Base-by-base conservation (phyloP, 2,329 filamentous ascomycete species). In the Boeremia exigua region DNA sequence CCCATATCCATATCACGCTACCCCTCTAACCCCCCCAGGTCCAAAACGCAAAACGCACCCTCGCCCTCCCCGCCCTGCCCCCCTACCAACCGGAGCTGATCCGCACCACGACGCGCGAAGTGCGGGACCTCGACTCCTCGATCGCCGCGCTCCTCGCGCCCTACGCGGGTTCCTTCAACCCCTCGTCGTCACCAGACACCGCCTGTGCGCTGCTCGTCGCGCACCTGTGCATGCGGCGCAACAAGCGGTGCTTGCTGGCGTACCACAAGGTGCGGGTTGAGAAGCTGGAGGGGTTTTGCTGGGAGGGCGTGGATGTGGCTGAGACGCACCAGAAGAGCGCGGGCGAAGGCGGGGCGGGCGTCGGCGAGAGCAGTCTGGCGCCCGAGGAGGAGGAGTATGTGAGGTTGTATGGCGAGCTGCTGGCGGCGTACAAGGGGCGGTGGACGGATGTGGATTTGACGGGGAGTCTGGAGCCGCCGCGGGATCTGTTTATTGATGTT, bases 391-490 rank as follows among this genome's bases (percentile, higher is more conserved):
- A 97, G 75, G 95, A 98, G 67, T 99, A 97, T 71, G 90, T 96
- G 54, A 84, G 94, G 57, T 89, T 93, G 70, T 99, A 97, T 72
- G 88, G 89, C 62, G 93, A 99, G 69, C 81, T 99, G 63, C 80
- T 99, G 51, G 92, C 94, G n/a, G 91, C 92, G 2, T 97, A 96
- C 77, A 99, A 99, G 75, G 95, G 95, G 0, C 92, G 96, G 70
- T 99, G 94, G 94, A 98, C 94, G 17, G 95, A 99, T 73, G 90
- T 99, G 63, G 95, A 99, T 76, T 80, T 99, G 50, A 97, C 95
- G 2, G 95, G 95, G 29, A 95, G 90, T 70, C 80, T 99, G 71
- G 92, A 96, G 71, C 95, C 95, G 23, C 95, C 95, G n/a, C 86
- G 87, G 66, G 95, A 99, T 77, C 79, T 99, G 48, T 99, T 98